These are phyloP conservation scores for Aquilaria sinensis DNA, from an alignment of 345 rosid species.

Conservation along the genomic window DNA sequence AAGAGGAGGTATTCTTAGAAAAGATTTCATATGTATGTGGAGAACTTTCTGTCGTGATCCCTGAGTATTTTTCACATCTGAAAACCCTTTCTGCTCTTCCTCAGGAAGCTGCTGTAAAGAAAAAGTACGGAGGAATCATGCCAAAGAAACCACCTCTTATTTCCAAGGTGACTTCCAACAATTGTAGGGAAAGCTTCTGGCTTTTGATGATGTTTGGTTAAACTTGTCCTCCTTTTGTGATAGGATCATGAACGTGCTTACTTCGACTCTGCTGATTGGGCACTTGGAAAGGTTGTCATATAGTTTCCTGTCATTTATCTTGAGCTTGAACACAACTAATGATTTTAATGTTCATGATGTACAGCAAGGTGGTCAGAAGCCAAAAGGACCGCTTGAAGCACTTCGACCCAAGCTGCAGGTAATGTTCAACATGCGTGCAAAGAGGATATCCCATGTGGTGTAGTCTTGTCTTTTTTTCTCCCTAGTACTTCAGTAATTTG, in stretches of 20 bases:
- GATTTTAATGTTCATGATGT: conserved; percentile 12
- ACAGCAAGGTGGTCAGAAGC: conserved; percentile 97
- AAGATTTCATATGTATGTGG: too few relatives aligned
- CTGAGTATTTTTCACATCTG: background rate
- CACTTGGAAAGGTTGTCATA: conserved; percentile 85
- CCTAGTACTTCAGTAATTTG: background rate
- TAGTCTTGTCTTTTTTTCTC: background rate
- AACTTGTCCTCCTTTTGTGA: conserved; percentile 15
- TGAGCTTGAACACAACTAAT: background rate
- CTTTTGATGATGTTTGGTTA: conserved; percentile 7
- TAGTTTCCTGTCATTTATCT: background rate
- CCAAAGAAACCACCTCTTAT: conserved; percentile 99
- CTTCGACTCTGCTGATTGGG: conserved; percentile 99
- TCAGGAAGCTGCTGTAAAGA: conserved; percentile 75
- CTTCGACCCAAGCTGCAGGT: conserved; percentile 99
- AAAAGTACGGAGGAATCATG: conserved; percentile 89
- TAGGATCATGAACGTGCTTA: conserved; percentile 98
- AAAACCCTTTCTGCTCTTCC: background rate
- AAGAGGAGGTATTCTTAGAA: conserved; percentile 50
- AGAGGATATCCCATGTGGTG: background rate
- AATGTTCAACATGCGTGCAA: background rate
- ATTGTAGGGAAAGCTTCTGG: background rate
- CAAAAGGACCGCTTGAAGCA: conserved; percentile 99
- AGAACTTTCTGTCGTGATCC: background rate
- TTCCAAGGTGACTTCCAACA: conserved; percentile 56